A percentile compares a stretch with the other conserved stretches of the same genome.
These are phyloP conservation scores for Tilletia horrida DNA, from an alignment of 1,284 basidiomycete genomes.

Conservation along the genomic window DNA sequence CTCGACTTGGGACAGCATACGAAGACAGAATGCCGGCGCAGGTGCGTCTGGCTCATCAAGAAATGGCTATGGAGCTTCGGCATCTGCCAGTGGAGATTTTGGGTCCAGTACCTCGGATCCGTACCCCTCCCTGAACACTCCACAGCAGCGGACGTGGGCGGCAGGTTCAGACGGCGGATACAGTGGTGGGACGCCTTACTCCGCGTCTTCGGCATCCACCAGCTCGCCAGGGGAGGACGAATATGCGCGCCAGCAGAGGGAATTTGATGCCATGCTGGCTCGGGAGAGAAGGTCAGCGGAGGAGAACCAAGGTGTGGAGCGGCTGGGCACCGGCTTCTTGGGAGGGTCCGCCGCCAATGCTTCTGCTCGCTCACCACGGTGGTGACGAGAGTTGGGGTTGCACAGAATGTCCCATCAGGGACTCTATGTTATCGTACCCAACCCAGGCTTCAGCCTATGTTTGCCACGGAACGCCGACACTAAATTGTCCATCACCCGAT, in stretches of 20 bases:
- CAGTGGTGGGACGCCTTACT: not conserved
- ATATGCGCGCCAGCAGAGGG: constrained; percentile 1
- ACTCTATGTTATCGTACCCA: too few relatives aligned
- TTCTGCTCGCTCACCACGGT: too few relatives aligned
- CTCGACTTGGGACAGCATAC: constrained; percentile 8
- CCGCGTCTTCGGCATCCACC: not conserved
- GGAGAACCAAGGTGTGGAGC: constrained; percentile 5
- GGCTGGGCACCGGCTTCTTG: not conserved
- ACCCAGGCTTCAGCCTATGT: too few relatives aligned
- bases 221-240: not conserved
- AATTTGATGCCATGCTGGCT: constrained; percentile 11
- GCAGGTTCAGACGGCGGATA: not conserved
- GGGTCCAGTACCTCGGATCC: not conserved
- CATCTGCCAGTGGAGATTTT: not conserved
- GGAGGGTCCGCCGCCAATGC: too few relatives aligned
- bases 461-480: too few relatives aligned
- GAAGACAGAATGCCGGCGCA: not conserved
- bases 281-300: not conserved
- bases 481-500: too few relatives aligned
- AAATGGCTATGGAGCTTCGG: not conserved
- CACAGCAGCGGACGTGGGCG: not conserved
- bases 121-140: not conserved
- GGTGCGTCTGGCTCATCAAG: not conserved
- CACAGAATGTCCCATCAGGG: too few relatives aligned
- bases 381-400: too few relatives aligned